Evolutionary conservation across 1,139 yeast species (phyloP).

Genomic region (Meyerozyma carpophila): DNA sequence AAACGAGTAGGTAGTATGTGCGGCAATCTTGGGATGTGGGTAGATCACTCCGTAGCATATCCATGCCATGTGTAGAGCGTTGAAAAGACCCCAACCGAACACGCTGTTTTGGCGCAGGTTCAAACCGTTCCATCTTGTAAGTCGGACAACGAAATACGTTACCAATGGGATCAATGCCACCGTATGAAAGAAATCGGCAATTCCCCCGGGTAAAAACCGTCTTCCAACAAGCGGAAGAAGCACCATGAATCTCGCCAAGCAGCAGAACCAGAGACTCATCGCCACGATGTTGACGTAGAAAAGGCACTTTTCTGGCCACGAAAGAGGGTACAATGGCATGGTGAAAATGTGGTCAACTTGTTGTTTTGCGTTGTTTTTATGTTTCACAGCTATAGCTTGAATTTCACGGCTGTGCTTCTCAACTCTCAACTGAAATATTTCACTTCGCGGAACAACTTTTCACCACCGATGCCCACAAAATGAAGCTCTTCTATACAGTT

Average conservation of each 20-base stretch:
- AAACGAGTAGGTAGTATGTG: constrained; percentile 43
- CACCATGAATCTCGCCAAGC: constrained; percentile 45
- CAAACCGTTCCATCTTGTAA: constrained; percentile 3
- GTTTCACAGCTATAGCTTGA: background rate
- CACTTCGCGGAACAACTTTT: background rate
- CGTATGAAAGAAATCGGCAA: constrained; percentile 58
- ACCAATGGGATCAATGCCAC: constrained; percentile 32
- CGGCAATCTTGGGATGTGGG: constrained; percentile 46
- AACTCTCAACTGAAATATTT: background rate
- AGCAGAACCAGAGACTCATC: constrained; percentile 47
- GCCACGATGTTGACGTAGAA: constrained; percentile 33
- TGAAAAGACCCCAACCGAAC: constrained; percentile 22
- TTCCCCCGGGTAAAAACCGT: constrained; percentile 61
- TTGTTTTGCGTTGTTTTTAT: background rate
- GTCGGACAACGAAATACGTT: constrained; percentile 20
- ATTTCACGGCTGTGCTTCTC: background rate
- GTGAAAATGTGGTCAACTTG: no score
- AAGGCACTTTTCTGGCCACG: constrained; percentile 25
- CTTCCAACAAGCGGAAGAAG: constrained; percentile 59
- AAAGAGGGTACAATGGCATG: constrained; percentile 27
- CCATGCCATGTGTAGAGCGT: constrained; percentile 34
- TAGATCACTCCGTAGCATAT: constrained; percentile 41
- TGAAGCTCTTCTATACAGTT: constrained; percentile 2
- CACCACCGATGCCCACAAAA: constrained; percentile 1
- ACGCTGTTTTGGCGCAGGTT: constrained; percentile 2